Evolutionary conservation across 495 filamentous ascomycete species (phyloP).

Genomic region (Endocarpon pusillum): DNA sequence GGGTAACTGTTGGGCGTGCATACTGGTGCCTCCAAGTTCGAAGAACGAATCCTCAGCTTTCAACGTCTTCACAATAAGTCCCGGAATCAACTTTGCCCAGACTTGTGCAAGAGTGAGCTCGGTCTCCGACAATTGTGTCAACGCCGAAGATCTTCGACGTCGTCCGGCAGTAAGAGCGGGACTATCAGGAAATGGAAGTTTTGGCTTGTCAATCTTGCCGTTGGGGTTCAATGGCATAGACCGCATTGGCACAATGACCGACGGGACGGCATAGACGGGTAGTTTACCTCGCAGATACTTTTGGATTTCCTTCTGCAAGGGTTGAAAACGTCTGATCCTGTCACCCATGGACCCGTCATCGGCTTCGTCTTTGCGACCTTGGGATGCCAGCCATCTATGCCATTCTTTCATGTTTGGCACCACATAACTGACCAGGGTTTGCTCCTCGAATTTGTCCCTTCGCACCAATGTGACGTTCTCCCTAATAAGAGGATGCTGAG

Average conservation of each 20-base stretch:
- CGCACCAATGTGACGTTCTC: constrained; percentile 81
- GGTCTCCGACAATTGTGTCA: constrained; percentile 37
- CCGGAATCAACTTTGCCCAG: constrained; percentile 42
- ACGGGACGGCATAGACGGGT: constrained; percentile 67
- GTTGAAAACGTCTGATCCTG: constrained; percentile 43
- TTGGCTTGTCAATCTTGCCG: constrained; percentile 83
- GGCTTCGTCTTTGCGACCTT: constrained; percentile 31
- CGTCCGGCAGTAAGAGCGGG: constrained; percentile 36
- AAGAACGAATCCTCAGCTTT: constrained; percentile 60
- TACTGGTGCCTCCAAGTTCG: constrained; percentile 72
- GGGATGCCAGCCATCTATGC: constrained; percentile 44
- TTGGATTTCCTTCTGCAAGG: constrained; percentile 56
- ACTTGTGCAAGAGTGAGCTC: constrained; percentile 49
- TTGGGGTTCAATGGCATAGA: constrained; percentile 85
- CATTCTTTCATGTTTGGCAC: constrained; percentile 67
- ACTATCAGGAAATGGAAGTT: constrained; percentile 77
- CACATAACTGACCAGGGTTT: constrained; percentile 75
- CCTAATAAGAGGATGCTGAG: constrained; percentile 57
- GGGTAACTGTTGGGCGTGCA: constrained; percentile 76
- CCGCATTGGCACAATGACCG: constrained; percentile 59
- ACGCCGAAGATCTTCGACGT: constrained; percentile 18
- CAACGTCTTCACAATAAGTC: constrained; percentile 39
- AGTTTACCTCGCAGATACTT: constrained; percentile 60
- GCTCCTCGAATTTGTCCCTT: constrained; percentile 82
- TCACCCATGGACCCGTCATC: constrained; percentile 37